Conservation (phyloP, 306 rosid genomes). For the Cicer bijugum region DNA sequence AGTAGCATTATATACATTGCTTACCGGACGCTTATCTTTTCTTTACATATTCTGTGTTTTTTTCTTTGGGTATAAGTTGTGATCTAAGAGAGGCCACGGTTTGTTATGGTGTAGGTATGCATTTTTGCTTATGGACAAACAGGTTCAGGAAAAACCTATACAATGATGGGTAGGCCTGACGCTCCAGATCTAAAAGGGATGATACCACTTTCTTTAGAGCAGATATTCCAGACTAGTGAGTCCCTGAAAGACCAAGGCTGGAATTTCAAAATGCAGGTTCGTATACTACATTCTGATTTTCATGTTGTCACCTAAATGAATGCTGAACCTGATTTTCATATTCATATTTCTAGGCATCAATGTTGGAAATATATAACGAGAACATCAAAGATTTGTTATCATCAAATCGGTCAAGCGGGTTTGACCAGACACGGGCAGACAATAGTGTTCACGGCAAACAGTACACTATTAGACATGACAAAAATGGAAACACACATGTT, state of each 20-base stretch:
- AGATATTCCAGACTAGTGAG: constrained; percentile 81
- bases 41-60: neutral
- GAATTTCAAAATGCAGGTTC: constrained; percentile 90
- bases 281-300: constrained; percentile 15
- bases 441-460: constrained; percentile 65
- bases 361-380: constrained; percentile 90
- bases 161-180: constrained; percentile 95
- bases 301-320: constrained; percentile 21
- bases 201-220: constrained; percentile 92
- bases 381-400: constrained; percentile 84
- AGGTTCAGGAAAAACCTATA: constrained; percentile 89
- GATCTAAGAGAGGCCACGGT: constrained; percentile 35
- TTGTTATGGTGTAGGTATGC: constrained; percentile 77
- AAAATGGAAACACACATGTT: constrained; percentile 84
- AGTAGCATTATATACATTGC: neutral
- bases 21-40: neutral
- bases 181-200: constrained; percentile 78
- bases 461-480: constrained; percentile 87
- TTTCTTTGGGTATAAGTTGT: neutral
- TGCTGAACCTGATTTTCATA: constrained; percentile 7
- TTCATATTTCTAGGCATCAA: constrained; percentile 65
- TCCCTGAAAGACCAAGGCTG: constrained; percentile 83
- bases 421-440: constrained; percentile 50
- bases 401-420: constrained; percentile 60
- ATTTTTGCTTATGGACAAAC: constrained; percentile 99